Conservation (phyloP, 345 rosid genomes). For the Citrus sinensis region DNA sequence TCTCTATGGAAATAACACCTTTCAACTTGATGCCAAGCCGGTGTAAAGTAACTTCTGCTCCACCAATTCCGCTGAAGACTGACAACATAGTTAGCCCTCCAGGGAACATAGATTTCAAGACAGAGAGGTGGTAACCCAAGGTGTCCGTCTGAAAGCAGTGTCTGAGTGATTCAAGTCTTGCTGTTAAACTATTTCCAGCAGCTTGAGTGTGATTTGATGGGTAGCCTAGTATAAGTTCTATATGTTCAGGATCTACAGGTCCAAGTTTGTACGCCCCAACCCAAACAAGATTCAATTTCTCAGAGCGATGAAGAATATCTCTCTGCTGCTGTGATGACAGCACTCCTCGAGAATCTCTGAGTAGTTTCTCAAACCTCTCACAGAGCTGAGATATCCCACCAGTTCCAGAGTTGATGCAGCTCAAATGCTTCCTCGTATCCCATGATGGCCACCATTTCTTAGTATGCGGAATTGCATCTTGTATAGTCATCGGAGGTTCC, state of each 20-base stretch:
- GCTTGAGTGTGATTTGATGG: slow-evolving; percentile 59
- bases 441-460: slow-evolving; percentile 94
- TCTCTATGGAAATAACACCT: slow-evolving; percentile 68
- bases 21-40: slow-evolving; percentile 72
- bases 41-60: slow-evolving; percentile 61
- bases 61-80: slow-evolving; percentile 73
- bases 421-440: slow-evolving; percentile 84
- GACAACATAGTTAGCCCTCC: slow-evolving; percentile 75
- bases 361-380: slow-evolving; percentile 45
- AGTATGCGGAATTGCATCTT: slow-evolving; percentile 58
- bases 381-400: slow-evolving; percentile 49
- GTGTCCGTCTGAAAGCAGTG: slow-evolving; percentile 80
- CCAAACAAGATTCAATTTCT: slow-evolving; percentile 66
- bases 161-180: slow-evolving; percentile 53
- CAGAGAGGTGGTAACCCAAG: slow-evolving; percentile 83
- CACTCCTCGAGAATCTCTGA: slow-evolving; percentile 50
- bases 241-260: slow-evolving; percentile 53
- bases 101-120: slow-evolving; percentile 60
- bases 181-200: slow-evolving; percentile 32
- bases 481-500: slow-evolving; percentile 51
- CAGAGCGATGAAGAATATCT: slow-evolving; percentile 55
- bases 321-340: slow-evolving; percentile 54
- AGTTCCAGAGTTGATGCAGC: slow-evolving; percentile 28
- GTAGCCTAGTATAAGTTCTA: slow-evolving; percentile 80
- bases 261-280: slow-evolving; percentile 54